Conservation (phyloP, 495 filamentous ascomycete genomes). For the Penicillium riverlandense region DNA sequence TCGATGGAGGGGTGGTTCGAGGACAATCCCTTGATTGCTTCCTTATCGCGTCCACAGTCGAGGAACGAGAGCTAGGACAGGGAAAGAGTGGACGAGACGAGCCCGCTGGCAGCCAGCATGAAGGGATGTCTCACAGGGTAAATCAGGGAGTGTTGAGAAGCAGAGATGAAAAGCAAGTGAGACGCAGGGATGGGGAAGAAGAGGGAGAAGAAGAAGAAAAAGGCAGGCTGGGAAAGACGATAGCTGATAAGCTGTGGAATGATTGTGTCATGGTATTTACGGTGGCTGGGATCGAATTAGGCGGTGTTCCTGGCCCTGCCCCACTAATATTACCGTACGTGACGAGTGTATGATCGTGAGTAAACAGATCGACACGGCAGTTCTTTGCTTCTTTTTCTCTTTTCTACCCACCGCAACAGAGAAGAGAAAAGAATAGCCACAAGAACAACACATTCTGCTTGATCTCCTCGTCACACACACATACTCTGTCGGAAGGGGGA, state of each 20-base stretch:
- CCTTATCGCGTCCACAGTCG: no score
- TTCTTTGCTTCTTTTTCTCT: neutral
- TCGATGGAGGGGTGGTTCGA: no score
- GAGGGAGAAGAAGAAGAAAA: conserved; percentile 6
- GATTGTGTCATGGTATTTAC: conserved; percentile 13
- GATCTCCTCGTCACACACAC: no score
- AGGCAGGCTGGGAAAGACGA: conserved; percentile 8
- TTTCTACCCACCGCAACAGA: no score
- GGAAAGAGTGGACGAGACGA: neutral
- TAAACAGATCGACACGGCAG: no score
- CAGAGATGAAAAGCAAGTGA: no score
- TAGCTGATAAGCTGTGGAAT: conserved; percentile 11
- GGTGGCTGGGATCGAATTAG: conserved; percentile 24
- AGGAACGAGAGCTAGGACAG: no score
- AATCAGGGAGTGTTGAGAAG: neutral
- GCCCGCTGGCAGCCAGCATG: neutral
- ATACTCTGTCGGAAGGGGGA: conserved; percentile 2
- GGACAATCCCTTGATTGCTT: no score
- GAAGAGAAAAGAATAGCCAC: no score
- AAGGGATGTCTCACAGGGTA: conserved; percentile 3
- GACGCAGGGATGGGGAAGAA: neutral
- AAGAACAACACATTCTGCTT: no score
- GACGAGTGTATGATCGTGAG: neutral
- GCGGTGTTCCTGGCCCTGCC: conserved; percentile 9
- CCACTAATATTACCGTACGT: conserved; percentile 4